Conservation (phyloP, 441 rosid species). For the Viola pubescens region DNA sequence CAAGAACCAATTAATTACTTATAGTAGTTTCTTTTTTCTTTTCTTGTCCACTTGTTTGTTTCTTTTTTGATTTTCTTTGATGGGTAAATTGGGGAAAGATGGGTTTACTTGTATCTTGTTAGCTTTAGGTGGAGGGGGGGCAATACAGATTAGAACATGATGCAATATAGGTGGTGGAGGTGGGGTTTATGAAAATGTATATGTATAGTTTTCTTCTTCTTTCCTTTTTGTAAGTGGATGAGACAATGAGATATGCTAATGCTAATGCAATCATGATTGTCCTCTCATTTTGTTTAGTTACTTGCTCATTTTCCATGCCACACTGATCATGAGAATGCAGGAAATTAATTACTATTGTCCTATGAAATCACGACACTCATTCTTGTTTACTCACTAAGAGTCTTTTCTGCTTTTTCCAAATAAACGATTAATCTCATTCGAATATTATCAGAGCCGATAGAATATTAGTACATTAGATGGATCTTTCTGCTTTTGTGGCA, state of each 20-base stretch:
- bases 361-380: not conserved
- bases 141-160: conserved; percentile 25
- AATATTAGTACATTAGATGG: too few species aligned
- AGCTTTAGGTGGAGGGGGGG: conserved; percentile 32
- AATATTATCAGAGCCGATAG: too few species aligned
- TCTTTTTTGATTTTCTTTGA: not conserved
- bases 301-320: conserved; percentile 2
- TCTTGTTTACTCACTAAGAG: not conserved
- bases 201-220: conserved; percentile 31
- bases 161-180: conserved; percentile 25
- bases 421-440: too few species aligned
- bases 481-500: too few species aligned
- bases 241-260: conserved; percentile 15
- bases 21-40: conserved; percentile 1
- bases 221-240: conserved; percentile 19
- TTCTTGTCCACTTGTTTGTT: conserved; percentile 2
- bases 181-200: conserved; percentile 37
- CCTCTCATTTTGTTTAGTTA: conserved; percentile 18
- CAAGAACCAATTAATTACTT: conserved; percentile 8
- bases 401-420: not conserved
- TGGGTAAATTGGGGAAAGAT: conserved; percentile 11
- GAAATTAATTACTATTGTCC: not conserved
- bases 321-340: not conserved
- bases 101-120: conserved; percentile 24
- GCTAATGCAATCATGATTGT: conserved; percentile 32